phyloP scores from a whole-genome alignment of 352 stramenopile species.

The Phytophthora brassicae region DNA sequence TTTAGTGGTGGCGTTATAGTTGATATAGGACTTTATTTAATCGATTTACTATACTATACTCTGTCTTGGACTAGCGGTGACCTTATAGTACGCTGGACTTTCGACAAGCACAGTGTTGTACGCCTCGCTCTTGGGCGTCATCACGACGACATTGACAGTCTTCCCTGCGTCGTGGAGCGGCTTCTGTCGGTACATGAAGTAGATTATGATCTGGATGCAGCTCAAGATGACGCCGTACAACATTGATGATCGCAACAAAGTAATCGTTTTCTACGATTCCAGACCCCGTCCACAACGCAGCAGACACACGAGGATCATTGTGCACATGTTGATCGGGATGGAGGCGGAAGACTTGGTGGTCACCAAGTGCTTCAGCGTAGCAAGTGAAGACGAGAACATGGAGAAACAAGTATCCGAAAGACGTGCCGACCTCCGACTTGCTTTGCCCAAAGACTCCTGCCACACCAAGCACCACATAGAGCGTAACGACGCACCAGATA shows the following conservation, averaged over 20 bases:
- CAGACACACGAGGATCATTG: constrained; percentile 23
- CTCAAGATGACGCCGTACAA: constrained; percentile 41
- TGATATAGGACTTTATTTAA: background rate
- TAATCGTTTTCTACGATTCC: constrained; percentile 26
- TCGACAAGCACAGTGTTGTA: constrained; percentile 10
- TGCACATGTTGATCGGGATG: constrained; percentile 36
- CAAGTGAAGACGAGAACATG: constrained; percentile 32
- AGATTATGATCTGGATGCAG: constrained; percentile 46
- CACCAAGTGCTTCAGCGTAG: constrained; percentile 27
- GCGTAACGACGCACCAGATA: constrained; percentile 22
- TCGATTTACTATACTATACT: constrained; percentile 3
- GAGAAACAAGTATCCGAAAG: constrained; percentile 29
- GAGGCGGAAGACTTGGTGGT: constrained; percentile 27
- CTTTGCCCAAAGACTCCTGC: constrained; percentile 34
- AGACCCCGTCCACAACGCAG: constrained; percentile 20
- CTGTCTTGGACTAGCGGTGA: constrained; percentile 14
- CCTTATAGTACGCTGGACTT: constrained; percentile 21
- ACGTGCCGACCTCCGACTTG: constrained; percentile 20
- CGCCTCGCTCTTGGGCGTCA: constrained; percentile 6
- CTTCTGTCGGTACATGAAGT: constrained; percentile 38
- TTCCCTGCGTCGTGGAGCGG: background rate
- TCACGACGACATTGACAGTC: background rate
- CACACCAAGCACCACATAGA: constrained; percentile 41
- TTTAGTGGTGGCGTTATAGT: too few relatives aligned
- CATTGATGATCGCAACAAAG: constrained; percentile 28